Evolutionary conservation across 1,284 basidiomycete genomes (phyloP), one percentile per base, ranked within the genome.

Genomic region (Fomitopsis betulina): DNA sequence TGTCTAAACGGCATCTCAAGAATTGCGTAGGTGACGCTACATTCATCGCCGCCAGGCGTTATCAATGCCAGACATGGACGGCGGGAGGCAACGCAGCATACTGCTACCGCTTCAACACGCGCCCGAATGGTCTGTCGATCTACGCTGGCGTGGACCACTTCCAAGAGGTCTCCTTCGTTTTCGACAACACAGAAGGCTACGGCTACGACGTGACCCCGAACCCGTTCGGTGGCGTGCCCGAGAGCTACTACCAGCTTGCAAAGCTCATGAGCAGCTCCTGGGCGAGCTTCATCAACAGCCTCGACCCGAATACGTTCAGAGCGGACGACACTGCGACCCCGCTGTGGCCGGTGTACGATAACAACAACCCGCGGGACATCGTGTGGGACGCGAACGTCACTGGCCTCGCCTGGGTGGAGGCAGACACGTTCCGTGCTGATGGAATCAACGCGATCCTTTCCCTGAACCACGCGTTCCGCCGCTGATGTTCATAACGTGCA

Each of bases 221-320:
- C n/a, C 49, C 49, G 7, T 51, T 51, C 49, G 49, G 32, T 10
- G 49, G 49, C 5, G 32, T 51, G 13, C 49, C 49, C 4, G 49
- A 51, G 49, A 51, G 49, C 49, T 51, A 51, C 33, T 51, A 51
- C 33, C 5, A 32, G 17, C 32, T 51, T 7, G 49, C 49, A 21
- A 51, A 51, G 49, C 49, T 51, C 17, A 51, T 51, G 49, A 51
- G 49, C 49, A 51, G 49, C 32, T 51, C 49, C n/a, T 51, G 49
- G 49, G 49, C 49, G 49, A 51, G 49, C 32, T 51, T 51, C 49
- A 51, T 51, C 49, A 51, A 51, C 49, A 32, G 33, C 17, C 32
- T 51, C 15, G 49, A 51, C 19, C 49, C 49, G 15, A 51, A 51
- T 32, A 51, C 30, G 30, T 51, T 51, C 49, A 51, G 49, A 27